Evolutionary conservation across 164 flowering plant genomes (phyloP).

Genomic region (Nymphaea thermarum): DNA sequence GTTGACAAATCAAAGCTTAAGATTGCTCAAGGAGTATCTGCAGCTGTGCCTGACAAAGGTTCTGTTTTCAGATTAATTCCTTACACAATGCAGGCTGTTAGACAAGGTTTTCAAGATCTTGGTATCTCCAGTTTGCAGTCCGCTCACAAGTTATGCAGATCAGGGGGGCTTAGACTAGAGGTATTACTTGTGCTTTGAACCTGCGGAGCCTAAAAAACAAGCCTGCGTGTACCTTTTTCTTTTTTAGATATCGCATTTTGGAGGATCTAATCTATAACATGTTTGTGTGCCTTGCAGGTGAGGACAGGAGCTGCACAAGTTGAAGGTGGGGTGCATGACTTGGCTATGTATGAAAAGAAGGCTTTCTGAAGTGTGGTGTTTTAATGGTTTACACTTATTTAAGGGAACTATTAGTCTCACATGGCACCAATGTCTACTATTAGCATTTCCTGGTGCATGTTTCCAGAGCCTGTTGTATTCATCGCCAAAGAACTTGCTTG

Average conservation of each 20-base stretch:
- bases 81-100: conserved; percentile 93
- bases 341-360: conserved; percentile 65
- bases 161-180: too few species aligned
- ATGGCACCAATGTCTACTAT: too few species aligned
- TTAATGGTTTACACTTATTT: too few species aligned
- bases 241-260: too few species aligned
- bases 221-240: too few species aligned
- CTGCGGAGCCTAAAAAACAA: neutral
- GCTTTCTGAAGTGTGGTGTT: conserved; percentile 23
- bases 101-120: conserved; percentile 95
- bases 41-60: conserved; percentile 83
- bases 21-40: conserved; percentile 93
- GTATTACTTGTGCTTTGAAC: neutral
- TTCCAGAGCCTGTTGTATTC: too few species aligned
- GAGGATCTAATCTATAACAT: neutral
- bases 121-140: conserved; percentile 66
- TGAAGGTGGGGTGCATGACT: conserved; percentile 80
- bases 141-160: conserved; percentile 6
- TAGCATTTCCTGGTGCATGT: too few species aligned
- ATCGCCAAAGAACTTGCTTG: too few species aligned
- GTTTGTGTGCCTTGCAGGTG: conserved; percentile 21
- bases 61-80: conserved; percentile 75
- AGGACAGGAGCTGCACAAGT: conserved; percentile 77
- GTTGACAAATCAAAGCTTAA: conserved; percentile 3
- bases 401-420: too few species aligned